A percentile compares a stretch with the other conserved stretches of the same genome.
Evolutionary conservation across 192 early-diverging fungal genomes (phyloP).

Genomic region (Coemansia sp.): DNA sequence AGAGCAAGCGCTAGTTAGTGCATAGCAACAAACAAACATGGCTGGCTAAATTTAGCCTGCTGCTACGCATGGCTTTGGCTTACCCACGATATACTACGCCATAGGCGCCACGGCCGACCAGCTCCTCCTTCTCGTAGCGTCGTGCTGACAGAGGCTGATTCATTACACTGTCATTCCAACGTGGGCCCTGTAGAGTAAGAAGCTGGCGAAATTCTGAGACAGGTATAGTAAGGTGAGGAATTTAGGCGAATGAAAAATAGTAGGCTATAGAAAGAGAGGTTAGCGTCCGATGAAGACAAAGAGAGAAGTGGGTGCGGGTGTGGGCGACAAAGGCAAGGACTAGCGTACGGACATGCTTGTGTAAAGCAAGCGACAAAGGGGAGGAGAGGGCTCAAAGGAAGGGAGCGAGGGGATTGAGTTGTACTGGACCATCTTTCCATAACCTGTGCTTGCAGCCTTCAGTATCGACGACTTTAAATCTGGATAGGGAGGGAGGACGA

Average conservation of each 20-base stretch:
- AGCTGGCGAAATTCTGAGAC: neutral
- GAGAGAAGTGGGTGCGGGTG: neutral
- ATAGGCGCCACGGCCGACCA: slow-evolving; percentile 52
- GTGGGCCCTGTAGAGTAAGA: neutral
- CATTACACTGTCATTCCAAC: slow-evolving; percentile 44
- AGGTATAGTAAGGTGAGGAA: neutral
- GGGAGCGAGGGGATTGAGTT: neutral
- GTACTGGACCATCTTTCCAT: neutral
- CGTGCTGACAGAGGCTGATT: slow-evolving; percentile 43
- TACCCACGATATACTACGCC: slow-evolving; percentile 54
- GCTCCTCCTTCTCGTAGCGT: slow-evolving; percentile 52
- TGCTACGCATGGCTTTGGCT: neutral
- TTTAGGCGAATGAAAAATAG: neutral
- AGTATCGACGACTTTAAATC: neutral
- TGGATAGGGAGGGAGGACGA: neutral
- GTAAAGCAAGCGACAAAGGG: neutral
- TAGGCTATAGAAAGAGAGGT: neutral
- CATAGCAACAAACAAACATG: neutral
- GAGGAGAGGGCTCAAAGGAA: neutral
- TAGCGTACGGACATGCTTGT: neutral
- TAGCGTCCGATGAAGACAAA: neutral
- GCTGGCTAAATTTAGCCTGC: neutral
- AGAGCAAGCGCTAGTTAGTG: neutral
- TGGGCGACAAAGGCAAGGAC: neutral
- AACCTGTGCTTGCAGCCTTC: neutral